phyloP scores from a whole-genome alignment of 768 basidiomycete species.

The Auricularia sp. region DNA sequence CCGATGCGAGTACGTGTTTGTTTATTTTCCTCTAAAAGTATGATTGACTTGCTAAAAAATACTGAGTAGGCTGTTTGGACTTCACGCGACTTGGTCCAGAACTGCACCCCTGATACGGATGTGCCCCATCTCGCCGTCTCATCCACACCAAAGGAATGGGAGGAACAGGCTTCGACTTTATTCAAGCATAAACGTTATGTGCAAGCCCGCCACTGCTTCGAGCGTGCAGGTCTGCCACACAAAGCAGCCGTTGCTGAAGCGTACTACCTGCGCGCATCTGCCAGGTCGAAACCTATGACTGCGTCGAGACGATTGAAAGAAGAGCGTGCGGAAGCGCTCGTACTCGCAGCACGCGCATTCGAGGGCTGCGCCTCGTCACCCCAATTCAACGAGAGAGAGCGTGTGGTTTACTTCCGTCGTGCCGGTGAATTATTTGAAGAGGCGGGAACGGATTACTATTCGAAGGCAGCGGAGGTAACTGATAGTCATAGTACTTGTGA shows the following conservation, averaged over 20 bases:
- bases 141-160: constrained; percentile 42
- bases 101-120: constrained; percentile 36
- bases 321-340: constrained; percentile 26
- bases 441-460: constrained; percentile 22
- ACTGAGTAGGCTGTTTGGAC: constrained; percentile 41
- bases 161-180: constrained; percentile 25
- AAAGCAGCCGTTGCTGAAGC: constrained; percentile 41
- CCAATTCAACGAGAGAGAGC: constrained; percentile 17
- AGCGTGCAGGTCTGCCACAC: constrained; percentile 32
- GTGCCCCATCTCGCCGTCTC: constrained; percentile 44
- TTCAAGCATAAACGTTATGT: constrained; percentile 35
- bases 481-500: constrained; percentile 5
- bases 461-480: constrained; percentile 37
- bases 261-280: constrained; percentile 44
- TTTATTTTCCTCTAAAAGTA: not conserved
- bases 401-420: constrained; percentile 27
- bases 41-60: not conserved
- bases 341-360: constrained; percentile 41
- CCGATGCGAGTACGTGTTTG: constrained; percentile 41
- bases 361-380: constrained; percentile 26
- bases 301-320: constrained; percentile 14
- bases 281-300: constrained; percentile 24
- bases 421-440: constrained; percentile 39
- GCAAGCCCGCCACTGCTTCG: constrained; percentile 46
- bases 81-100: constrained; percentile 33